phyloP scores from a whole-genome alignment of 306 rosid genomes.

The Rosa multiflora region DNA sequence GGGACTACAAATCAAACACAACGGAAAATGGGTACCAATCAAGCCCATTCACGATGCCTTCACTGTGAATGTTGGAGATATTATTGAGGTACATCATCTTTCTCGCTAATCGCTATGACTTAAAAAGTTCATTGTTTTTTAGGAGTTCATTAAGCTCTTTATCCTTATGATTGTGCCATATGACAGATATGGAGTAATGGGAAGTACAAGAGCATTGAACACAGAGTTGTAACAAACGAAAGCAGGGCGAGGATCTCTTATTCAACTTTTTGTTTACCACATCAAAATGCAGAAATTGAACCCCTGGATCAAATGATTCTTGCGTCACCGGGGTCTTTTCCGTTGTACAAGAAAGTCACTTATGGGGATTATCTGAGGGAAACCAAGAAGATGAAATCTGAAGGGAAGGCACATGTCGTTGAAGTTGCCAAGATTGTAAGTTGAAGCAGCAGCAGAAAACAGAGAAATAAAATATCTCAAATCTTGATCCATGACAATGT shows the following conservation, averaged over 20 bases:
- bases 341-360: constrained; percentile 36
- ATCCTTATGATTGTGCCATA: not conserved
- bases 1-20: constrained; percentile 34
- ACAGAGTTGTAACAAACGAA: constrained; percentile 39
- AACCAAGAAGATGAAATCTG: constrained; percentile 32
- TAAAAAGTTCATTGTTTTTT: not conserved
- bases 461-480: not conserved
- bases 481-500: not conserved
- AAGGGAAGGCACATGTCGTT: constrained; percentile 38
- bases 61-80: constrained; percentile 27
- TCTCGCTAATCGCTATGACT: not conserved
- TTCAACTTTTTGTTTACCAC: constrained; percentile 30
- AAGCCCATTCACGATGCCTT: constrained; percentile 23
- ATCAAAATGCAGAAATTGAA: constrained; percentile 37
- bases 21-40: constrained; percentile 18
- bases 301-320: constrained; percentile 32
- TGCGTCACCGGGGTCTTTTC: constrained; percentile 27
- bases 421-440: constrained; percentile 13
- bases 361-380: constrained; percentile 47
- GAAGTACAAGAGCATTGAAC: constrained; percentile 45
- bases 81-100: constrained; percentile 21
- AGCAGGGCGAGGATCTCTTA: constrained; percentile 29
- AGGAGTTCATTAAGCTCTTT: not conserved
- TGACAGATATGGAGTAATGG: constrained; percentile 53
- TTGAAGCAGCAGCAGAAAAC: not conserved